Evolutionary conservation across 768 basidiomycete species (phyloP).

Genomic region (Fomitopsis serialis): DNA sequence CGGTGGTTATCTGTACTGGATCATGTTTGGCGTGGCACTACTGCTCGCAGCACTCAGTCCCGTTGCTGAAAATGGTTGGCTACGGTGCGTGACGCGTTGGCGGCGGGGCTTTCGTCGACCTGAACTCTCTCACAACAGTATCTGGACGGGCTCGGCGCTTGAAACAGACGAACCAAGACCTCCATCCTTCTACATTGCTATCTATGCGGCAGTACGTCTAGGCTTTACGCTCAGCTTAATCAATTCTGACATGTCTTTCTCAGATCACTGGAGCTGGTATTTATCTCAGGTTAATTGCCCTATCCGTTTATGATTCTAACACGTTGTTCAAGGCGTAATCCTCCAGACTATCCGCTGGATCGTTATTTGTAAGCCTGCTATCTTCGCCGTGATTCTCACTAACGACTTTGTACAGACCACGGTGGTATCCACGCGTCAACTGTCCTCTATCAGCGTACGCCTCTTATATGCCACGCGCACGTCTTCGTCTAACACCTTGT

Average conservation of each 20-base stretch:
- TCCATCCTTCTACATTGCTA: constrained; percentile 52
- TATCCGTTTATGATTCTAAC: background rate
- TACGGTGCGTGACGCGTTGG: constrained; percentile 23
- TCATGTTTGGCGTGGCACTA: constrained; percentile 29
- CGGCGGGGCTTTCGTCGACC: background rate
- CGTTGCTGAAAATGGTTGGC: constrained; percentile 45
- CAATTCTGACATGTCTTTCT: background rate
- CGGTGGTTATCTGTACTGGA: constrained; percentile 36
- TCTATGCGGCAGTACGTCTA: constrained; percentile 65
- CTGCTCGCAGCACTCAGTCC: constrained; percentile 36
- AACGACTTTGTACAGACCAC: constrained; percentile 35
- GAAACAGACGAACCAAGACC: constrained; percentile 14
- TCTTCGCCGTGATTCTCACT: constrained; percentile 3
- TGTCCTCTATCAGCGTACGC: constrained; percentile 69
- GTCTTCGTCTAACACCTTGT: constrained; percentile 3
- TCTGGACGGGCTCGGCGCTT: constrained; percentile 35
- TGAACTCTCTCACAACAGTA: constrained; percentile 13
- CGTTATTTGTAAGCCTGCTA: constrained; percentile 52
- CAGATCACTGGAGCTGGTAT: constrained; percentile 35
- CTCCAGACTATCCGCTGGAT: constrained; percentile 62
- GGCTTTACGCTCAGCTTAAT: background rate
- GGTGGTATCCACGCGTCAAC: constrained; percentile 76
- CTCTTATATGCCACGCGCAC: background rate
- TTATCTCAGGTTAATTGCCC: constrained; percentile 1
- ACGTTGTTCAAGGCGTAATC: constrained; percentile 37